Evolutionary conservation across 2,329 filamentous ascomycete species (phyloP).

Genomic region (Colletotrichum sansevieriae): DNA sequence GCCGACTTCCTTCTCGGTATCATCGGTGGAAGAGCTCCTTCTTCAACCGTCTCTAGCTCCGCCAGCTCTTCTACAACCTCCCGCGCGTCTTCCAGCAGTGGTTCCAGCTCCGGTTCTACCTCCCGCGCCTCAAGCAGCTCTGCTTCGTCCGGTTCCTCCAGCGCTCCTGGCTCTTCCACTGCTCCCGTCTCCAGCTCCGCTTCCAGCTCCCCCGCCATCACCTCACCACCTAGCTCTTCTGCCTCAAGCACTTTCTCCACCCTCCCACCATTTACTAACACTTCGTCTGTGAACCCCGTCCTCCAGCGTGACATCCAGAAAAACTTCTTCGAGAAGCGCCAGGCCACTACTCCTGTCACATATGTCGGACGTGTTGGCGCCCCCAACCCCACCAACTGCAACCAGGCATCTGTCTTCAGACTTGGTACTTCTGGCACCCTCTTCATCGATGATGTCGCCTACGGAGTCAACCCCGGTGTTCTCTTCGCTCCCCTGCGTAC

Average conservation of each 20-base stretch:
- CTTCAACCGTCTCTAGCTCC: conserved; percentile 1
- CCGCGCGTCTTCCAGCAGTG: background rate
- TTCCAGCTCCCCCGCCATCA: background rate
- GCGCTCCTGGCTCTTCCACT: background rate
- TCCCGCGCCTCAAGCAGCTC: background rate
- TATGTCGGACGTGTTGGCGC: conserved; percentile 13
- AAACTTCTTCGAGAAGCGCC: conserved; percentile 3
- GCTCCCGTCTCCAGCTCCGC: no score
- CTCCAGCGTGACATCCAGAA: background rate
- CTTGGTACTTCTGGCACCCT: conserved; percentile 15
- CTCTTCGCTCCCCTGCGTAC: conserved; percentile 10
- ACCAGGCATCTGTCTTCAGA: conserved; percentile 26
- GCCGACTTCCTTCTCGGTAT: conserved; percentile 15
- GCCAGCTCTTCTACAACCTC: background rate
- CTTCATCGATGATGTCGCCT: conserved; percentile 6
- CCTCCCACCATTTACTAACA: background rate
- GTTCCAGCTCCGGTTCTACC: background rate
- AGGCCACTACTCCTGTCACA: conserved; percentile 4
- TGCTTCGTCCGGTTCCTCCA: background rate
- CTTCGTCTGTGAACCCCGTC: background rate
- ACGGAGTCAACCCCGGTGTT: conserved; percentile 1
- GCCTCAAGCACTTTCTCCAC: background rate
- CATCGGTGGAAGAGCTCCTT: background rate
- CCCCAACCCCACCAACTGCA: conserved; percentile 28
- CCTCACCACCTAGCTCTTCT: background rate